Percentiles rank a stretch among this genome's conserved stretches.
These are phyloP conservation scores for Nitzschia sp. DNA, from an alignment of 108 stramenopile species.

Conservation along the genomic window DNA sequence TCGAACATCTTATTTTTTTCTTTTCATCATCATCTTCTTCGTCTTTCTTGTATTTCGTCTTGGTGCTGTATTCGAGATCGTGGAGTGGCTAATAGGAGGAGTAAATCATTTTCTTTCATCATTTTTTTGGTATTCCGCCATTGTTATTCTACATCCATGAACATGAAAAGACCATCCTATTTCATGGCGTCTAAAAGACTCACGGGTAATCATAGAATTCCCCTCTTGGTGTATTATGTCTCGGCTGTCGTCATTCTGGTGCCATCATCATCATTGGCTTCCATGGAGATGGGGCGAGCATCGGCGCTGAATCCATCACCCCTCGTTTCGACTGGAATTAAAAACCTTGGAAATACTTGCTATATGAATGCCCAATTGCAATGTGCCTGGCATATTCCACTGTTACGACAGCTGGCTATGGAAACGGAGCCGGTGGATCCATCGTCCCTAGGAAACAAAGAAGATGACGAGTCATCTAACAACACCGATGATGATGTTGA, in stretches of 20 bases:
- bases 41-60: too few relatives aligned
- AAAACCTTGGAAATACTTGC: slow-evolving; percentile 83
- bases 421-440: too few relatives aligned
- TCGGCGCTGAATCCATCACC: not conserved
- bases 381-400: slow-evolving; percentile 84
- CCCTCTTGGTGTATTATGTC: not conserved
- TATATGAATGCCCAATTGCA: slow-evolving; percentile 83
- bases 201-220: not conserved
- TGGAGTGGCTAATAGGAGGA: too few relatives aligned
- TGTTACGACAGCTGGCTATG: not conserved
- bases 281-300: not conserved
- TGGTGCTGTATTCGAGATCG: too few relatives aligned
- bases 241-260: not conserved
- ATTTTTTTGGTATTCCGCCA: too few relatives aligned
- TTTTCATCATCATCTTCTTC: too few relatives aligned
- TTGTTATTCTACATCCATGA: too few relatives aligned
- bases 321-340: slow-evolving; percentile 57
- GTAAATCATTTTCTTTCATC: too few relatives aligned
- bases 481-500: not conserved
- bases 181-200: too few relatives aligned
- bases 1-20: too few relatives aligned
- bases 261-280: not conserved
- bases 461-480: slow-evolving; percentile 5
- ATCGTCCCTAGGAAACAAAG: not conserved
- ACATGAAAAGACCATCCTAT: not conserved